Base-by-base conservation (phyloP, 202 grass and related monocot genomes). In the Eragrostis tef region DNA sequence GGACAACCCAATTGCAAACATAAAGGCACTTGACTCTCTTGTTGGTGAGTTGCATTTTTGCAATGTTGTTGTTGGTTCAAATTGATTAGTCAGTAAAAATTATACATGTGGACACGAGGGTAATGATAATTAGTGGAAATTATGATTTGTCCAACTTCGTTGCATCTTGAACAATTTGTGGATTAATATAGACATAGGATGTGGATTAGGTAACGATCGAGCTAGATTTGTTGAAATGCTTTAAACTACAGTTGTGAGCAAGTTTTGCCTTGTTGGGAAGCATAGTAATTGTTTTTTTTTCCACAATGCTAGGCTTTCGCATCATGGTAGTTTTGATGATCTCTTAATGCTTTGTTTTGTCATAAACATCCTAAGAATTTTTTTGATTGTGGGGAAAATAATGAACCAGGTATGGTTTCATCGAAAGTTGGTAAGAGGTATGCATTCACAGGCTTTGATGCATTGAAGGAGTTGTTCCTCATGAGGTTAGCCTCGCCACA, bases 351-450 rank as follows among this genome's bases (percentile, higher is more conserved):
- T 73, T 77, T 61, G 7, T 47, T 83, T 48, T 51, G 68, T 54
- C 14, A 29, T 61, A 48, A 65, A 54, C 47, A 41, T 17, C 9
- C 65, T 82, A 71, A 77, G 22, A 67, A 5, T 9, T 43, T 36
- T 7, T 70, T 74, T 41, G 17, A 74, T 39, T 48, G 70, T 57
- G 12, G 63, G 47, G 39, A 64, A 85, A 62, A 48, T 67, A 79
- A 69, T 81, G 16, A 57, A 79, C 72, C 86, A 98, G 95, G 92
- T 75, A 98, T 94, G 95, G 88, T 98, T 51, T 91, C 95, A 84
- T 98, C 95, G 13, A 98, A 94, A 86, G 95, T 91, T 77, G 95
- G 95, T 34, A 98, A 98, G 72, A 87, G 95, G 9, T 98, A 98
- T 72, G 95, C 95, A 1, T 98, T 98, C 85, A 93, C 92, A 83